These are phyloP conservation scores for Alternaria tenuissima DNA, from an alignment of 2,329 filamentous ascomycete species.

Conservation along the genomic window DNA sequence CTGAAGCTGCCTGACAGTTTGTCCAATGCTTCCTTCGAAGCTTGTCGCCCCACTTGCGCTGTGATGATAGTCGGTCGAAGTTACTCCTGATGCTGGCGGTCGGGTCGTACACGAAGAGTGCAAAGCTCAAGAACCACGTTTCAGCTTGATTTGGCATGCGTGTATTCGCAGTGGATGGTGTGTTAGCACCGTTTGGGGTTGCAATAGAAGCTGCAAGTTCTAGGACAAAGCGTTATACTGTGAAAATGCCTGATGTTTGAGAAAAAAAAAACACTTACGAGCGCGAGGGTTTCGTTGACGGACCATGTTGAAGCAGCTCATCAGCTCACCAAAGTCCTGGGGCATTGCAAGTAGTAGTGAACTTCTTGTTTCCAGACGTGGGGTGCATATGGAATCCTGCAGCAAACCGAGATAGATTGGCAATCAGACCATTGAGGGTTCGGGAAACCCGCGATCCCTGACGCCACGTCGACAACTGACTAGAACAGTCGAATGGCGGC, in stretches of 20 bases:
- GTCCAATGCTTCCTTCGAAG: background rate
- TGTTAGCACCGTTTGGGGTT: background rate
- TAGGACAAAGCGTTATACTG: background rate
- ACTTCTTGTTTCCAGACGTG: background rate
- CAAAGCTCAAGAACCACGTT: background rate
- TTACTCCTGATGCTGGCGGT: background rate
- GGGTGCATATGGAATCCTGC: background rate
- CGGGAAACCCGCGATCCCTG: background rate
- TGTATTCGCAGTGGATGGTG: background rate
- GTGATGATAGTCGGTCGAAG: background rate
- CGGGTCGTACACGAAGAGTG: background rate
- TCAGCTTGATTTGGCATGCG: background rate
- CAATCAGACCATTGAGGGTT: background rate
- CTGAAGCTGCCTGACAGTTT: background rate
- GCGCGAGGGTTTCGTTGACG: background rate
- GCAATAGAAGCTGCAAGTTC: background rate
- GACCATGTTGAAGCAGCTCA: background rate
- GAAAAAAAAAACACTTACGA: background rate
- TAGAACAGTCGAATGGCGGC: background rate
- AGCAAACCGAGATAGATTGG: conserved; percentile 1
- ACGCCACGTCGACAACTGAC: conserved; percentile 3
- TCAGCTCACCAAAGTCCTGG: background rate
- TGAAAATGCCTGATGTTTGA: background rate
- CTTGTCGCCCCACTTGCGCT: conserved; percentile 5
- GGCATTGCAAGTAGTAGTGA: background rate